Evolutionary conservation across 495 filamentous ascomycete genomes (phyloP).

Genomic region (Podospora australis): DNA sequence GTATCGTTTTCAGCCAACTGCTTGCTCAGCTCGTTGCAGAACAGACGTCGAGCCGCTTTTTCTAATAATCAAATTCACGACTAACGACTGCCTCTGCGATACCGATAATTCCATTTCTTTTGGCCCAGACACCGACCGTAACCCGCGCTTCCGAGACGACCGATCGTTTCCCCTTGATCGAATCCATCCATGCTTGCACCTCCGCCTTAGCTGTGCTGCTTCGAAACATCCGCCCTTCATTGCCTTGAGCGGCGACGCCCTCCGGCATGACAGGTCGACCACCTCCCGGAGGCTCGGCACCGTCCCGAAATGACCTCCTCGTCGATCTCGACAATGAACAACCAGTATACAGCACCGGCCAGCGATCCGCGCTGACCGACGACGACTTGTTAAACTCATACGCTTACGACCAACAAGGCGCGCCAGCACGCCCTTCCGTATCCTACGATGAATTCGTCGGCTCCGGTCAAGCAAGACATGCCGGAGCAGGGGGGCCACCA

Average conservation of each 20-base stretch:
- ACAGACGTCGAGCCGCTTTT: not conserved
- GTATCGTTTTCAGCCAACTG: constrained; percentile 2
- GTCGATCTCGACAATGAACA: constrained; percentile 68
- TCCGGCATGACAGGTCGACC: constrained; percentile 66
- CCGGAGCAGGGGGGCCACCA: constrained; percentile 35
- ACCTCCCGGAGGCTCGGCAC: constrained; percentile 49
- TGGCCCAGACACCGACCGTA: not conserved
- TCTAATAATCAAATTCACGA: not conserved
- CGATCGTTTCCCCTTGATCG: not conserved
- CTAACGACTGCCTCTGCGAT: not conserved
- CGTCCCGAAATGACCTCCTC: constrained; percentile 60
- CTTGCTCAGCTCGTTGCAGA: not conserved
- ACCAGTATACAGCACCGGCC: constrained; percentile 64
- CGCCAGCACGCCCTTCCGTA: constrained; percentile 68
- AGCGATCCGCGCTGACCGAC: constrained; percentile 66
- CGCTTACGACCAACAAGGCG: constrained; percentile 57
- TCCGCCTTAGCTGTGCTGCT: not conserved
- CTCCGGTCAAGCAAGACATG: constrained; percentile 34
- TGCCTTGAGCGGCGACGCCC: constrained; percentile 9
- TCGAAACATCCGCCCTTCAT: not conserved
- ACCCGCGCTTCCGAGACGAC: not conserved
- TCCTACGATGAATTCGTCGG: constrained; percentile 96
- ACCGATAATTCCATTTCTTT: not conserved
- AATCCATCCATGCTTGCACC: constrained; percentile 4
- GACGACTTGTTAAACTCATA: constrained; percentile 67